Base-by-base conservation (phyloP, 306 rosid genomes). In the Sphenostylis stenocarpa region DNA sequence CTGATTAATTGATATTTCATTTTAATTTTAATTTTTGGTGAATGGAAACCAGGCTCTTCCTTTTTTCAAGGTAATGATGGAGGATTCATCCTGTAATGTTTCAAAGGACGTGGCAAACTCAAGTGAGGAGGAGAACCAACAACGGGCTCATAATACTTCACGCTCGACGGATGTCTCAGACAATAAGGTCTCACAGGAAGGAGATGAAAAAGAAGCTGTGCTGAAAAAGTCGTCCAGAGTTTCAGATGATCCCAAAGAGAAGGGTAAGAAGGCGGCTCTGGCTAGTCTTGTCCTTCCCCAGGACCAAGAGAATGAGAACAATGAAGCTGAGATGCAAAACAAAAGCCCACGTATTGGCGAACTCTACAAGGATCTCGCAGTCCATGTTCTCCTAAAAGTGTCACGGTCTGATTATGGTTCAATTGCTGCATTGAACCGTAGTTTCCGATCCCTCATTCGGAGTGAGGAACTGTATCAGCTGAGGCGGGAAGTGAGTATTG, bases 361-460 rank as follows among this genome's bases (percentile, higher is more conserved):
- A 21, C 95, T 93, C 4, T 89, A 88, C 56, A 76, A 90, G 26
- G 98, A 93, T 26, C 48, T 83, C 19, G 84, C 97, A 47, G 80
- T 91, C 48, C 52, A 72, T 47, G 85, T 95, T 56, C 87, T 91
- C 51, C 75, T 83, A 19, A 83, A 73, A 12, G 74, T 91, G 72
- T 86, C 97, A 2, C 91, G 97, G 83, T 86, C 93, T 67, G 90
- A 91, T 21, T 93, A 88, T 70, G 92, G 91, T 9, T 85, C 81
- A 10, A 70, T 91, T 48, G 92, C 90, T 31, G 70, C 86, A 1
- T 26, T 93, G 83, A 89, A 90, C 67, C 66, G 38, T 1, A 83
- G 70, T 65, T 91, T 89, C 38, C 88, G 87, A 26, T 87, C 91
- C 53, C 70, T 93, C 1, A 62, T 93, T 62, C 84, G 44, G 3